phyloP scores from a whole-genome alignment of 768 basidiomycete genomes.

The Amanita phalloides region DNA sequence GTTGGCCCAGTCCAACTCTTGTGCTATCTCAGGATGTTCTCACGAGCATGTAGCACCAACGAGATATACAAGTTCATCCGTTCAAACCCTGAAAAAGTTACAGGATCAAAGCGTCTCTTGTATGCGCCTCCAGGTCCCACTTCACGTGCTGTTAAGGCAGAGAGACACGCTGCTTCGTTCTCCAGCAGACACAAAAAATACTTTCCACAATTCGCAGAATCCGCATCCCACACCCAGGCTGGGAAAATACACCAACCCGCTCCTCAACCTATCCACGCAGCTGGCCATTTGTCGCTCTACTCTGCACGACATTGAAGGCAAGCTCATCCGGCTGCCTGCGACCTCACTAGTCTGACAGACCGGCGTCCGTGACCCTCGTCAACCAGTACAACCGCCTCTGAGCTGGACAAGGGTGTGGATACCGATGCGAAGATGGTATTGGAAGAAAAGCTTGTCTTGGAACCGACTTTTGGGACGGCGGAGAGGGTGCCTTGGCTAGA shows the following conservation, averaged over 20 bases:
- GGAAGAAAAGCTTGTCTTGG: no score
- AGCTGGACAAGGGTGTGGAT: no score
- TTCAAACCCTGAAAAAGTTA: not conserved
- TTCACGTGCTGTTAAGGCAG: not conserved
- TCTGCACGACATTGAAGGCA: not conserved
- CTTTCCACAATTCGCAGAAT: not conserved
- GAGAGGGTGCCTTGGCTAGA: no score
- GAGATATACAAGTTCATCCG: no score
- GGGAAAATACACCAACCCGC: not conserved
- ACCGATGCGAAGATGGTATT: no score
- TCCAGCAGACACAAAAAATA: no score
- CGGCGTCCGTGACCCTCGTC: no score
- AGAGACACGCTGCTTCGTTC: not conserved
- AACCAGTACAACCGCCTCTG: no score
- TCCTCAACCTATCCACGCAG: not conserved
- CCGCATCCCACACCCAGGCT: not conserved
- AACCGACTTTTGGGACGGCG: no score
- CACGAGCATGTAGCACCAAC: no score
- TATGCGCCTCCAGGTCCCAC: not conserved
- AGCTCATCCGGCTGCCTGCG: not conserved
- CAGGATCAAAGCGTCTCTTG: not conserved
- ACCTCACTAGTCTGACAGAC: no score
- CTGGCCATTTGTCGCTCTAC: not conserved
- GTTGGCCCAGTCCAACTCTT: slow-evolving; percentile 34
- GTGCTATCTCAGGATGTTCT: no score